These are phyloP conservation scores for Haplosporangium sp. DNA, from an alignment of 371 early-diverging fungal genomes.

Conservation along the genomic window DNA sequence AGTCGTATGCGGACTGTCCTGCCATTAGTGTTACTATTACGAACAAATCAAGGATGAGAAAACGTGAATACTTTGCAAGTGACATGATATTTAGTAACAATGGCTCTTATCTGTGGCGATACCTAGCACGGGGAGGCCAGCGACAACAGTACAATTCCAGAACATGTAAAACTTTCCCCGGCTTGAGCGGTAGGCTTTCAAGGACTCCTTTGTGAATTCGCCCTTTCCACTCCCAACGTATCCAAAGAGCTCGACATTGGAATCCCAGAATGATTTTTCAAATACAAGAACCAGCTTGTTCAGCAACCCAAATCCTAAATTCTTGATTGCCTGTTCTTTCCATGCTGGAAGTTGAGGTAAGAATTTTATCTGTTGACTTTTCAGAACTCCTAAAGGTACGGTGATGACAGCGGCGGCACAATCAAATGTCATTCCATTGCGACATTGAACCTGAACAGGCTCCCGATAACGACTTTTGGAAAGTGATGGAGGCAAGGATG, in stretches of 20 bases:
- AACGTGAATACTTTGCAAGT: neutral
- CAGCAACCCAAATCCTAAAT: conserved; percentile 57
- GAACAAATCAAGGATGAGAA: neutral
- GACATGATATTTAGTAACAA: no score
- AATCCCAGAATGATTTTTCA: conserved; percentile 56
- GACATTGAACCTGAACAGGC: conserved; percentile 40
- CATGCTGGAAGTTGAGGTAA: conserved; percentile 53
- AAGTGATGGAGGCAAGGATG: neutral
- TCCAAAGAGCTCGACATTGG: conserved; percentile 56
- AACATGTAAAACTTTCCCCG: conserved; percentile 62
- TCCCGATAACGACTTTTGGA: conserved; percentile 3
- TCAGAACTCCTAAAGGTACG: conserved; percentile 57
- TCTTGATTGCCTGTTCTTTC: conserved; percentile 52
- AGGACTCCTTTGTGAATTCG: conserved; percentile 7
- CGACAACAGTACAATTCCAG: conserved; percentile 50
- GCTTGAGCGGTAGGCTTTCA: conserved; percentile 40
- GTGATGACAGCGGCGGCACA: conserved; percentile 53
- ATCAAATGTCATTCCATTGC: conserved; percentile 29
- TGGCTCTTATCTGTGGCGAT: neutral
- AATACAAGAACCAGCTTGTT: conserved; percentile 63
- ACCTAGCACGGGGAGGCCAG: conserved; percentile 52
- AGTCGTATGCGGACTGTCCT: conserved; percentile 52
- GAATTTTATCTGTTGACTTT: conserved; percentile 50
- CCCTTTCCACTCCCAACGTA: conserved; percentile 24
- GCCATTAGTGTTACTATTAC: conserved; percentile 43